Percentiles rank a stretch among this genome's conserved stretches.
phyloP scores from a whole-genome alignment of 2,329 filamentous ascomycete genomes.

The Apiospora koreana region DNA sequence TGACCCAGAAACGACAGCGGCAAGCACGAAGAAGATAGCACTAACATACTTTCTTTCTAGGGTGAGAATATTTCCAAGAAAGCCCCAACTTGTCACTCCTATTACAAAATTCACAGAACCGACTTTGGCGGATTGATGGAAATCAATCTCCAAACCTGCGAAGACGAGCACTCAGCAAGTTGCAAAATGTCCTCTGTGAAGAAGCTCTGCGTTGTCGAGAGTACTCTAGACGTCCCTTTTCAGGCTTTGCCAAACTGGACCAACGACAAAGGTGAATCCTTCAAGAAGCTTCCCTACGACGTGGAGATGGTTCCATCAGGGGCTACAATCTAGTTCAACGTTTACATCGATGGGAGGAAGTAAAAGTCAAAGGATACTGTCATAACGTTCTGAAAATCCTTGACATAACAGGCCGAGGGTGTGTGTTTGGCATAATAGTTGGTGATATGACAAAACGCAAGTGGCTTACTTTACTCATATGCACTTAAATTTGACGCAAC shows the following conservation, averaged over 20 bases:
- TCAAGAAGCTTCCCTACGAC: neutral
- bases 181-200: neutral
- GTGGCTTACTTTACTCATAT: too few relatives aligned
- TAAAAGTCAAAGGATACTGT: too few relatives aligned
- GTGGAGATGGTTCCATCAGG: slow-evolving; percentile 9
- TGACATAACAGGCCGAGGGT: too few relatives aligned
- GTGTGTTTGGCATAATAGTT: too few relatives aligned
- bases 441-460: too few relatives aligned
- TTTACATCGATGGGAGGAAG: too few relatives aligned
- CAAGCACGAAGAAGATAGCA: neutral
- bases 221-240: neutral
- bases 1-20: too few relatives aligned
- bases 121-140: too few relatives aligned
- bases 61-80: neutral
- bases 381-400: too few relatives aligned
- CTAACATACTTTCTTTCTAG: neutral
- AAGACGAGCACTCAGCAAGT: neutral
- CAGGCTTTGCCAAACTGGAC: neutral
- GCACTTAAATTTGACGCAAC: too few relatives aligned
- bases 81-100: neutral
- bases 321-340: neutral
- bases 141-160: neutral
- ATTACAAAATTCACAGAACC: too few relatives aligned
- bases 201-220: neutral
- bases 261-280: neutral